Evolutionary conservation across 805 yeast species (phyloP), one percentile per base, ranked within the genome.

Genomic region (Lipomyces chichibuensis): DNA sequence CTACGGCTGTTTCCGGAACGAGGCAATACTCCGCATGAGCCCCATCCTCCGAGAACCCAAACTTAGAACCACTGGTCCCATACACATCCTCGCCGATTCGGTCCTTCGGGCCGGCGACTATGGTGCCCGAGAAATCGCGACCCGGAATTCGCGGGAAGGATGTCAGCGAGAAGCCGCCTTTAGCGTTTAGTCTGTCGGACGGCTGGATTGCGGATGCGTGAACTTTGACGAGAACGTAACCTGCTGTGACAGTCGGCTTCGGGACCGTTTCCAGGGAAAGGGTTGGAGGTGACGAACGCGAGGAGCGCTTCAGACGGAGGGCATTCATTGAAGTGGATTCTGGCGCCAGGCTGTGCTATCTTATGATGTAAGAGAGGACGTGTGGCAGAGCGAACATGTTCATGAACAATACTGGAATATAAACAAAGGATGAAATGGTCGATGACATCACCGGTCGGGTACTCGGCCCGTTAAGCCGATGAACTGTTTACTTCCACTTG

Each of bases 71-170:
- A 17, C 57, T 53, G 1, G 57, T 53, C 8, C 57, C 57, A 11
- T n/a, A 53, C 20, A 53, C 57, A 14, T n/a, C 57, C 20, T 53
- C 23, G 57, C 57, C 57, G 6, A 53, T 53, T 8, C 7, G 14
- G 35, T 53, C n/a, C 20, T 27, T 14, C 9, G 57, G 27, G 5
- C 57, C 32, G 20, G 23, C 57, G 11, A 29, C 57, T 4, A 53
- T n/a, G 25, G 35, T 53, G 20, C 57, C 57, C 2, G 57, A 27
- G 17, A n/a, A 53, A 11, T 53, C 57, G 9, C 57, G 57, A 3
- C 57, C 57, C 9, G 32, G 57, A n/a, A 53, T 32, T 17, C 57
- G 57, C 8, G 57, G 57, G 20, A n/a, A 53, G 13, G 57, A 13
- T 17, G 57, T 53, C 8, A 14, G 6, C 17, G 20, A 20, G 57